Base-by-base conservation (phyloP, 805 yeast genomes). In the Candida yuanshanica region DNA sequence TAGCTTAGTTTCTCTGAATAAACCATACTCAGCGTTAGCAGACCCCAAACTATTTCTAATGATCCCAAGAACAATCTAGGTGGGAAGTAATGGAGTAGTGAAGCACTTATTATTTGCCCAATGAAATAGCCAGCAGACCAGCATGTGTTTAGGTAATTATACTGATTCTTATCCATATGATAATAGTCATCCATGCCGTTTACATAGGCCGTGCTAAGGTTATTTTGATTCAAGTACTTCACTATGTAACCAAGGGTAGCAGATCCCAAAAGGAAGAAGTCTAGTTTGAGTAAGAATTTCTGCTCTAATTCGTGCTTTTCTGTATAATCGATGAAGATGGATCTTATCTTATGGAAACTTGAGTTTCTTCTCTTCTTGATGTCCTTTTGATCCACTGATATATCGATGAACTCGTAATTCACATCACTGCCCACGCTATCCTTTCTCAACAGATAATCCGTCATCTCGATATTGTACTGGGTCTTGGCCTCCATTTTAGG, bases 41-140 rank as follows among this genome's bases (percentile, higher is more conserved):
- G 8, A 0, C 68, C 62, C 77, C 77, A 72, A 10, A 63, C 35
- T 11, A 73, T 40, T 48, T 73, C 75, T 32, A 70, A 47, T 2
- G 61, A 56, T 3, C 74, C 75, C 35, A 72, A 52, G 39, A 66
- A 70, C 41, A 56, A 66, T 22, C 74, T 50, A 10, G 74, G 70
- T 11, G 71, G 60, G 11, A 68, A 56, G 17, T 60, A 47, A 43
- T 63, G 68, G 33, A 70, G 51, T 7, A 72, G 47, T 37, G 58
- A 52, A 26, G 66, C 65, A 0, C 74, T 64, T 2, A 75, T 74
- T 16, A 72, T 57, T 42, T 68, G 74, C 1, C 76, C 77, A 35
- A 74, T 48, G 31, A 71, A 64, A 42, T 73, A 73, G 5, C 79
- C 79, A 11, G 66, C 65, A 0, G 77, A 66, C 69, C 70, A 72